phyloP scores from a whole-genome alignment of 768 basidiomycete genomes.

The Rhizopogon sp. region DNA sequence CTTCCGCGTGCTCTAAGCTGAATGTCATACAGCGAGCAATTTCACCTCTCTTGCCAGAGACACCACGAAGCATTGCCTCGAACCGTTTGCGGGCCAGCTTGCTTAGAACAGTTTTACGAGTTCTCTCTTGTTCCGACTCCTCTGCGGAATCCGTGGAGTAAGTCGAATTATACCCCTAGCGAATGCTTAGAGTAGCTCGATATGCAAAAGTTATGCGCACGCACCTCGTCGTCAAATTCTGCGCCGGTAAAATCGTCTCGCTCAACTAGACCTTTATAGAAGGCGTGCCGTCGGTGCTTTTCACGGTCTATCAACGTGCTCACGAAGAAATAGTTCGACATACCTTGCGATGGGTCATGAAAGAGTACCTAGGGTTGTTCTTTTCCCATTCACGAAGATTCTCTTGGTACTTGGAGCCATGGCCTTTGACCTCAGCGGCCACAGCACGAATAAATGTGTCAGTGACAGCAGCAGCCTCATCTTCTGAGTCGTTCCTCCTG shows the following conservation, averaged over 20 bases:
- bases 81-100: constrained; percentile 78
- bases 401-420: constrained; percentile 73
- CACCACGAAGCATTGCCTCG: constrained; percentile 82
- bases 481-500: constrained; percentile 47
- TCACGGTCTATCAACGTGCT: neutral
- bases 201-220: constrained; percentile 5
- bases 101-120: constrained; percentile 72
- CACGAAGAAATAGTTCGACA: constrained; percentile 6
- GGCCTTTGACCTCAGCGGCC: constrained; percentile 77
- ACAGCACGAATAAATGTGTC: constrained; percentile 86
- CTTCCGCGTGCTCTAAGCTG: constrained; percentile 93
- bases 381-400: constrained; percentile 71
- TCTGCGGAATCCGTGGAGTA: constrained; percentile 94
- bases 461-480: constrained; percentile 51
- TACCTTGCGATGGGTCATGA: constrained; percentile 59
- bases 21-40: constrained; percentile 97
- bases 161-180: constrained; percentile 78
- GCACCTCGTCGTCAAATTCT: constrained; percentile 79
- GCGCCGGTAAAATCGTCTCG: constrained; percentile 49
- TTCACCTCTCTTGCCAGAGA: constrained; percentile 84
- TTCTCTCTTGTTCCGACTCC: constrained; percentile 85
- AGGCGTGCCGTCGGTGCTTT: constrained; percentile 69
- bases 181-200: neutral
- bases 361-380: constrained; percentile 77
- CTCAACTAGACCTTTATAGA: constrained; percentile 65